These are phyloP conservation scores for Davidsoniella virescens DNA, from an alignment of 2,329 filamentous ascomycete species.

Conservation along the genomic window DNA sequence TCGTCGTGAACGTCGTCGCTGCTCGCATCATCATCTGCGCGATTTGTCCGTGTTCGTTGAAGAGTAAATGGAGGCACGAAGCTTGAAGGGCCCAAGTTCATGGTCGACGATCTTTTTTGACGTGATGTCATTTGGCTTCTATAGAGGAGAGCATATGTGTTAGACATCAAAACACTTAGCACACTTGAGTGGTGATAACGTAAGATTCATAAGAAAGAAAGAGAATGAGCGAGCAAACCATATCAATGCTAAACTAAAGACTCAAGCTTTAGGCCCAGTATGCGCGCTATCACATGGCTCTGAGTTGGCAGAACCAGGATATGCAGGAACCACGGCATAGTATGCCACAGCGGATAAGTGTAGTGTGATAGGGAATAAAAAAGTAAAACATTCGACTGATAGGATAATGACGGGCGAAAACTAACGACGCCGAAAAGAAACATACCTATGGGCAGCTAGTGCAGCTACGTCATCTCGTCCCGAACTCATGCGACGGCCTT, in stretches of 20 bases:
- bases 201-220: not conserved
- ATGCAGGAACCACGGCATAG: conserved; percentile 3
- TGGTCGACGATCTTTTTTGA: conserved; percentile 42
- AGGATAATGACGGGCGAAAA: not conserved
- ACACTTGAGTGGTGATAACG: not conserved
- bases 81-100: conserved; percentile 17
- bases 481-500: conserved; percentile 12
- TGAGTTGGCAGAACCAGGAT: conserved; percentile 1
- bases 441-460: not conserved
- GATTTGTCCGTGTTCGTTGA: conserved; percentile 14
- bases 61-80: conserved; percentile 18
- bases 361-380: not conserved
- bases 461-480: not conserved
- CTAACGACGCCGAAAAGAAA: not conserved
- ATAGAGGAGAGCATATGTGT: conserved; percentile 3
- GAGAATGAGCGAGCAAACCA: not conserved
- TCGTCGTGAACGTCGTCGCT: conserved; percentile 28
- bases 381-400: not conserved
- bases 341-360: not conserved
- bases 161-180: not conserved
- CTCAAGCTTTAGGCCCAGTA: not conserved
- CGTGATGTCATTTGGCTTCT: conserved; percentile 47
- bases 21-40: conserved; percentile 19
- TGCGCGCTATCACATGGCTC: conserved; percentile 2
- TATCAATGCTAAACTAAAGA: not conserved